Evolutionary conservation across 2,329 filamentous ascomycete genomes (phyloP).

Genomic region (Venturia pyrina): DNA sequence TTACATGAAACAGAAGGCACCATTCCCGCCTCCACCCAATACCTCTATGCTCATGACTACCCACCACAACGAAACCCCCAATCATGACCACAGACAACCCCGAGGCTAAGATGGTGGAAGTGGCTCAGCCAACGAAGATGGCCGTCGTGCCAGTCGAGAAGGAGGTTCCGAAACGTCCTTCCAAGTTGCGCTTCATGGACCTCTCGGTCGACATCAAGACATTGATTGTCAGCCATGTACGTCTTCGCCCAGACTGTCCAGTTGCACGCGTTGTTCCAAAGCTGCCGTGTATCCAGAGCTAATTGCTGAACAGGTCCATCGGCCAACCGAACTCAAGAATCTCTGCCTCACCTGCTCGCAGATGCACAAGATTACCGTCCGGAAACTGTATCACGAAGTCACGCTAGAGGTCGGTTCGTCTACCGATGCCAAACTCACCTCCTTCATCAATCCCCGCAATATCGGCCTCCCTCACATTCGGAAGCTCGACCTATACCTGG

Average conservation of each 20-base stretch:
- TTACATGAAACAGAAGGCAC: neutral
- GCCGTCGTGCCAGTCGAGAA: neutral
- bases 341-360: slow-evolving; percentile 38
- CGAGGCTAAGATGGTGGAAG: neutral
- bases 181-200: slow-evolving; percentile 13
- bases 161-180: slow-evolving; percentile 1
- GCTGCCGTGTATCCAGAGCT: neutral
- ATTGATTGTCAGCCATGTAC: slow-evolving; percentile 28
- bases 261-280: neutral
- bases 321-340: slow-evolving; percentile 37
- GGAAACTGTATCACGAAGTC: slow-evolving; percentile 36
- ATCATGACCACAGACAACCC: neutral
- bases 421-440: slow-evolving; percentile 33
- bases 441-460: slow-evolving; percentile 37
- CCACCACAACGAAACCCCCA: neutral
- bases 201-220: slow-evolving; percentile 22
- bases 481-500: slow-evolving; percentile 37
- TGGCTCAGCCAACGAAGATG: neutral
- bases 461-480: slow-evolving; percentile 37
- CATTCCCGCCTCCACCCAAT: neutral
- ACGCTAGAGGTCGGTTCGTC: slow-evolving; percentile 36
- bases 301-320: slow-evolving; percentile 22
- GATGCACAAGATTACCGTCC: slow-evolving; percentile 36
- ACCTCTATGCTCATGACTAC: neutral
- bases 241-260: slow-evolving; percentile 13